Evolutionary conservation across 163 green algal genomes (phyloP), one percentile per base, ranked within the genome.

Genomic region (Scenedesmus sp.): DNA sequence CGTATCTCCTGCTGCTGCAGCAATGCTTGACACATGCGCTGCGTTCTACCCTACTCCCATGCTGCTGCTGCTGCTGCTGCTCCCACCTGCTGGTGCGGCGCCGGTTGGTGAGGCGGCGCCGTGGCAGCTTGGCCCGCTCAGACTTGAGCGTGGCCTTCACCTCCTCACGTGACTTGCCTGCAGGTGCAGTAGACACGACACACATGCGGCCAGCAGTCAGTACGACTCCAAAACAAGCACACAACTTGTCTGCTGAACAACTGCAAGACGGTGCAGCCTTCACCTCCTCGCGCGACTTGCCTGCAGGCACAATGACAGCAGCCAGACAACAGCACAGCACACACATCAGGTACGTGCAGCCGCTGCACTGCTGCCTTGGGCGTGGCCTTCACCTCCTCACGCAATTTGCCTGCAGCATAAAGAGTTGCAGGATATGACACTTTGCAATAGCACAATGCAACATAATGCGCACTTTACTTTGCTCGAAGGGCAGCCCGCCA

Each of bases 121-220:
- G 88, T 1, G 96, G 96, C 64, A 95, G 89, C 95, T 97, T 97
- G 79, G 96, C 94, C 54, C 96, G 93, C 93, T 97, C 96, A 57
- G 87, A 96, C 94, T 97, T 97, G 2, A 97, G 94, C 54, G 94
- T 96, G 7, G 93, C 94, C 91, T 97, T 97, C 74, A 97, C 96
- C 87, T 97, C 96, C 88, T 97, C 96, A 59, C 96, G 92, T 3
- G 95, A 94, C 90, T 97, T 96, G 67, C 95, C 95, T 82, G 96
- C 73, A 97, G 18, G 86, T 13, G 60, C 34, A 76, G 4, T 7
- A 56, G 10, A 70, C 13, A 15, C 62, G 10, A 15, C 62, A 70
- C 62, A 70, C 10, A 12, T 70, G 62, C 10, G 10, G 10, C 62
- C 62, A 20, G 10, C 62, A 46, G 34, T 46, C 34, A 46, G 34